A percentile compares a stretch with the other conserved stretches of the same genome.
Evolutionary conservation across 1,284 basidiomycete genomes (phyloP).

Genomic region (Pyrrhoderma noxium): DNA sequence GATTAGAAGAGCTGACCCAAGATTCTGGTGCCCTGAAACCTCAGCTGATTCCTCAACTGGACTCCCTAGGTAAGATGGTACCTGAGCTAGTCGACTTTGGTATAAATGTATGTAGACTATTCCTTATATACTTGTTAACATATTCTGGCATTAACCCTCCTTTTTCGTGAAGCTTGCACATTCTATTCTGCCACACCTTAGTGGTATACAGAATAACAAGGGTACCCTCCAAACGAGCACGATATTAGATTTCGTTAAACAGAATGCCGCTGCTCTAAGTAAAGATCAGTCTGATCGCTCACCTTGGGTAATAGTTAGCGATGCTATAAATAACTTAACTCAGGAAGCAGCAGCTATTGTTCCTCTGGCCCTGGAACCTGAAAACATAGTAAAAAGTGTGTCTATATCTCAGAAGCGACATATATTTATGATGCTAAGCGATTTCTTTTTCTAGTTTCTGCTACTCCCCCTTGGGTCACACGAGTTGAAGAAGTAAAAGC

Average conservation of each 20-base stretch:
- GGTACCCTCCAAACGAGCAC: constrained; percentile 67
- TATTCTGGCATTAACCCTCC: neutral
- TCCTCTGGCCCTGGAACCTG: constrained; percentile 65
- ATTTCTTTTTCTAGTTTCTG: constrained; percentile 51
- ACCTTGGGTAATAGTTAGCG: constrained; percentile 72
- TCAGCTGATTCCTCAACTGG: constrained; percentile 64
- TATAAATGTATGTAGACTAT: constrained; percentile 55
- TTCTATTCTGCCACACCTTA: constrained; percentile 73
- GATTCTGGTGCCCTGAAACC: constrained; percentile 66
- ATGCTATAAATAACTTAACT: constrained; percentile 61
- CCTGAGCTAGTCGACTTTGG: constrained; percentile 85
- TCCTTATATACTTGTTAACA: neutral
- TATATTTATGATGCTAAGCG: neutral
- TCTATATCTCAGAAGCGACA: constrained; percentile 15
- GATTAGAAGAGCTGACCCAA: constrained; percentile 72
- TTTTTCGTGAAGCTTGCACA: constrained; percentile 65
- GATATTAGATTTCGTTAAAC: constrained; percentile 64
- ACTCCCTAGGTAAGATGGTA: constrained; percentile 61
- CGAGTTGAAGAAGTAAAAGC: constrained; percentile 87
- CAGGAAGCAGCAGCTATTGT: constrained; percentile 66
- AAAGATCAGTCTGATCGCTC: constrained; percentile 58
- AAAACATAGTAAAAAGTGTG: constrained; percentile 74
- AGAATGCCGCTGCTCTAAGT: constrained; percentile 62
- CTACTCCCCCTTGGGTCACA: constrained; percentile 79
- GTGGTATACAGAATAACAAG: constrained; percentile 70